Percentiles rank a stretch among this genome's conserved stretches.
Conservation (phyloP, 306 rosid genomes). For the Sechiopsis laciniata region DNA sequence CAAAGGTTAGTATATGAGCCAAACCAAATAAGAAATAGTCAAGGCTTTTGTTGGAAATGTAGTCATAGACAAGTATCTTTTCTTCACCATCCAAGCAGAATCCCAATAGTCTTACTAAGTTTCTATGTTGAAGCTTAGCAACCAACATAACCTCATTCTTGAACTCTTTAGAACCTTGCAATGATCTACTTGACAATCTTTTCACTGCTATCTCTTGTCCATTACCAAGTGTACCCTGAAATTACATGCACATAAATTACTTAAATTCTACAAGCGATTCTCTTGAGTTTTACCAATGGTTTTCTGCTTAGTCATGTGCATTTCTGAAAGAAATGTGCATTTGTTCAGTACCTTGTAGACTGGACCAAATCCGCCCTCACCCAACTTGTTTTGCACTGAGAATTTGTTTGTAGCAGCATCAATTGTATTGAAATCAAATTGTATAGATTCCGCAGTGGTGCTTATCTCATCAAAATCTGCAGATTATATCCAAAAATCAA, state of each 20-base stretch:
- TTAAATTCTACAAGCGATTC: not conserved
- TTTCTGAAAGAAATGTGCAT: no score
- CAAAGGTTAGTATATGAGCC: not conserved
- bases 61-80: conserved; percentile 59
- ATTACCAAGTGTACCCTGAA: conserved; percentile 43
- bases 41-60: conserved; percentile 57
- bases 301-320: no score
- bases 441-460: conserved; percentile 33
- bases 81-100: conserved; percentile 49
- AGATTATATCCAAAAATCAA: not conserved
- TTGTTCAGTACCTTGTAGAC: conserved; percentile 40
- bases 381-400: conserved; percentile 34
- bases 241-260: not conserved
- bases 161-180: conserved; percentile 55
- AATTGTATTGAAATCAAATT: conserved; percentile 34
- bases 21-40: conserved; percentile 55
- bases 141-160: conserved; percentile 56
- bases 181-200: conserved; percentile 45
- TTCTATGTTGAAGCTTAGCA: conserved; percentile 66
- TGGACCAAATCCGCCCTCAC: conserved; percentile 57
- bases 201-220: conserved; percentile 66
- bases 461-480: not conserved
- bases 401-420: conserved; percentile 45
- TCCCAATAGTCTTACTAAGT: conserved; percentile 55
- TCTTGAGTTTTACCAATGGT: not conserved